These are phyloP conservation scores for Microbotryum scabiosae DNA, from an alignment of 1,284 basidiomycete species.

Conservation along the genomic window DNA sequence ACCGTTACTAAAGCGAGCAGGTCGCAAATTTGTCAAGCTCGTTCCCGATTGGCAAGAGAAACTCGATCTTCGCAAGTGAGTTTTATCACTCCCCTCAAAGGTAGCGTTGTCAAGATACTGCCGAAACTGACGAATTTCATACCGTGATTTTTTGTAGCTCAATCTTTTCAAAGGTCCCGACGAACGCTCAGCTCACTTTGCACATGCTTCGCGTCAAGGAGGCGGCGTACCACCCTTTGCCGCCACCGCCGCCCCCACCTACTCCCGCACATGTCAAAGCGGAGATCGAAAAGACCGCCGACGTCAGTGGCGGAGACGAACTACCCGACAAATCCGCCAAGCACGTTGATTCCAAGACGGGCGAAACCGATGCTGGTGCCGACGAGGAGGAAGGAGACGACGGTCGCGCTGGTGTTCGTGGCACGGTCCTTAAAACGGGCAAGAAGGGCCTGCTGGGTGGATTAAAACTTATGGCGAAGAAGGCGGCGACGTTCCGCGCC, in stretches of 20 bases:
- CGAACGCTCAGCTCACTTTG: constrained; percentile 51
- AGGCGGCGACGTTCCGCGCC: constrained; percentile 40
- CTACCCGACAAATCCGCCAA: constrained; percentile 10
- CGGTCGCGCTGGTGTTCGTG: constrained; percentile 29
- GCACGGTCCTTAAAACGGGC: constrained; percentile 38
- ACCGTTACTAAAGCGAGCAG: constrained; percentile 44
- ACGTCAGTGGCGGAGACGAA: constrained; percentile 1
- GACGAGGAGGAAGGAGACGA: constrained; percentile 36
- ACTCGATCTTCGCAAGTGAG: constrained; percentile 46
- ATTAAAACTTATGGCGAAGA: constrained; percentile 39
- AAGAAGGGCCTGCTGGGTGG: constrained; percentile 38
- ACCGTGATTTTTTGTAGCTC: constrained; percentile 39
- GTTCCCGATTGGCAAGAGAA: constrained; percentile 48
- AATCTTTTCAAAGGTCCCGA: constrained; percentile 49
- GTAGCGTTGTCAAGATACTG: neutral
- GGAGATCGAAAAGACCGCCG: constrained; percentile 24
- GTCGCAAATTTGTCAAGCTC: constrained; percentile 42
- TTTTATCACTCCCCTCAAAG: neutral
- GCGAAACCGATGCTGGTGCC: constrained; percentile 12
- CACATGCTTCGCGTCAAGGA: constrained; percentile 50
- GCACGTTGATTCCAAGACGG: constrained; percentile 7
- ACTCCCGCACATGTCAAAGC: constrained; percentile 28
- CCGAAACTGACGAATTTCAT: constrained; percentile 2
- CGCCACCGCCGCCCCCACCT: constrained; percentile 42
- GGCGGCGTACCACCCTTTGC: constrained; percentile 44